Base-by-base conservation (phyloP, 768 basidiomycete species). In the Mycena capillaripes region DNA sequence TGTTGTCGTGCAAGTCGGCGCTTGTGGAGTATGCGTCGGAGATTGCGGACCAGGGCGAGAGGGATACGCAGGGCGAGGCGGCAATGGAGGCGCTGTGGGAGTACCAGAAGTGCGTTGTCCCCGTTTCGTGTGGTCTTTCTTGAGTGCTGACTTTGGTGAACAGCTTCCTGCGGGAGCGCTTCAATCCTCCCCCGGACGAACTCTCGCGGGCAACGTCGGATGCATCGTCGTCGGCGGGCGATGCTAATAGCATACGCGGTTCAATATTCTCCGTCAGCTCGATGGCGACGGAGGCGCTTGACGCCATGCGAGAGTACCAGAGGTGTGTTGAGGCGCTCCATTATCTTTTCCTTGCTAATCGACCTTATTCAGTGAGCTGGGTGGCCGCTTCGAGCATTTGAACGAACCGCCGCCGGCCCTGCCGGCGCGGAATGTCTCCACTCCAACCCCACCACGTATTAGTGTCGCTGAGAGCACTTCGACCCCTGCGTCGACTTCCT, bases 1-100 rank as follows among this genome's bases (percentile, higher is more conserved):
- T 90, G 11, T 77, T 90, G 25, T 83, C 83, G 38, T 84, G 82
- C 72, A 85, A 84, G 72, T 76, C 79, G 14, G 87, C 88, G 23
- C 77, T 90, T 25, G 72, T 73, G 10, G 84, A 84, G n/a, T 86
- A 82, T 73, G 70, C 85, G 17, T 61, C 78, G 23, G 84, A 86
- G 30, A 74, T 81, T 23, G 67, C 70, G 27, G 76, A 74, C 29
- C 72, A 65, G 40, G 71, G 71, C 29, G 76, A 79, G 29, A 53
- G 58, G 9, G 74, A 69, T 19, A 61, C 72, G n/a, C 79, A 82
- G 25, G 69, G 79, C 21, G 76, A 75, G 63, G 75, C 68, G 56
- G 75, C 78, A 40, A 75, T 73, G 57, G 83, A 84, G 52, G 77
- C 78, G 10, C 55, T 86, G 25, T 85, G 81, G 81, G 81, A 82